Base-by-base conservation (phyloP, 768 basidiomycete species). In the Boletus insuetus region DNA sequence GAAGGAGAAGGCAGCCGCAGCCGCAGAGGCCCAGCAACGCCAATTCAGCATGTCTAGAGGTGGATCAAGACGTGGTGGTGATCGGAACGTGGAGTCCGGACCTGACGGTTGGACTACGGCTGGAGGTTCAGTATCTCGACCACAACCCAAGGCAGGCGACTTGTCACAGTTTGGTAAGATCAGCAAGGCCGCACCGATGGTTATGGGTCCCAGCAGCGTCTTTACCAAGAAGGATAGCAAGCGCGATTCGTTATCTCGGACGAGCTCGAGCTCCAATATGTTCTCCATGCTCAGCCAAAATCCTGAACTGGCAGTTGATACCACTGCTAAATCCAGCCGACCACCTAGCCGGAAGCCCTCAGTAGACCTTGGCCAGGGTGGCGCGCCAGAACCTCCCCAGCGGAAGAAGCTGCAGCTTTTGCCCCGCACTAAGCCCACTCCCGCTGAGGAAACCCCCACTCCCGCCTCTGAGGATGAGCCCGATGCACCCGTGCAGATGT, bases 101-200 rank as follows among this genome's bases (percentile, higher is more conserved):
- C 80, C 87, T 31, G 94, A 98, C 56, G 91, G 91, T n/a, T 98
- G 95, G 94, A 83, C 89, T 35, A 85, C 86, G 19, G 83, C 86
- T 49, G 78, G 81, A 54, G 74, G 76, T 37, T 69, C 74, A 29
- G 73, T 74, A 38, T 50, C 79, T 35, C 82, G 85, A 22, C 81
- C 84, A 26, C 83, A 83, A 39, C 73, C 87, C 53, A 89, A 93
- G 74, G 91, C 85, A 46, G 92, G 92, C 20, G 91, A 95, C 70
- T 77, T 95, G 50, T 86, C 89, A 41, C 81, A 87, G 56, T 95
- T 96, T 60, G 92, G 94, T 61, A 92, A 94, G 77, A 89, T 96
- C 68, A 85, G 74, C 66, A 82, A 82, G 74, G 81, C 83, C 32
- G 75, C 81, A 8, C 77, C 85, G 1, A 83, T 88, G 73, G 84